phyloP scores from a whole-genome alignment of 805 yeast species.

The Kuraishia borneana region DNA sequence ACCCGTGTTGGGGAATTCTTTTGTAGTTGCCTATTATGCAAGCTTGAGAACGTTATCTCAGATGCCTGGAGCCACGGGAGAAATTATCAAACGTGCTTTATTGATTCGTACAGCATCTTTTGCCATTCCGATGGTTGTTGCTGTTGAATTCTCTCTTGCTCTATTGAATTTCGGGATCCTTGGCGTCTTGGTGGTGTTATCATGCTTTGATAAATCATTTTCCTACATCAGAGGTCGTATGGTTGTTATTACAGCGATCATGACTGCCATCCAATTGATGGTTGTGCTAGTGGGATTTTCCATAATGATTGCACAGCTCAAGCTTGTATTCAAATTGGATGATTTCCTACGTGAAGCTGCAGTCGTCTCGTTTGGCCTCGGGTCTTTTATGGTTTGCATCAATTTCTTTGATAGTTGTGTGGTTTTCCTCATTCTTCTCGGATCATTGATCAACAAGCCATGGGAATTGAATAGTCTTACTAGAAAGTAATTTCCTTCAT shows the following conservation, averaged over 20 bases:
- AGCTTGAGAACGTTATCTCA: conserved; percentile 9
- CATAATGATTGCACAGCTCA: not conserved
- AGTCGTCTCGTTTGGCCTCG: not conserved
- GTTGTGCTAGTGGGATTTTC: not conserved
- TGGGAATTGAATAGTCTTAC: too few species aligned
- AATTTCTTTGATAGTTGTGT: not conserved
- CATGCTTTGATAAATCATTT: not conserved
- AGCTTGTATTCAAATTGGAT: not conserved
- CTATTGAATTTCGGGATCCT: not conserved
- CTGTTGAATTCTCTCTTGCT: conserved; percentile 6
- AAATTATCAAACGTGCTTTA: conserved; percentile 8
- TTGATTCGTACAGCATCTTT: not conserved
- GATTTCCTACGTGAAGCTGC: too few species aligned
- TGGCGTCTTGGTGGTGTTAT: not conserved
- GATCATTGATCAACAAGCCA: not conserved
- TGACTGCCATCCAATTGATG: not conserved
- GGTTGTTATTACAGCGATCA: not conserved
- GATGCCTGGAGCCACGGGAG: conserved; percentile 13
- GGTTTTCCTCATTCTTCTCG: not conserved
- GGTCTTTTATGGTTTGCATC: not conserved
- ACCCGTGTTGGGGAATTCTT: conserved; percentile 25
- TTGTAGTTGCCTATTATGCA: conserved; percentile 27
- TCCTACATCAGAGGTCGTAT: not conserved
- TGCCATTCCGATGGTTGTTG: conserved; percentile 5
- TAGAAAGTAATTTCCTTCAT: too few species aligned